These are phyloP conservation scores for Chaetomiaceae sp. DNA, from an alignment of 2,329 filamentous ascomycete genomes.

Conservation along the genomic window DNA sequence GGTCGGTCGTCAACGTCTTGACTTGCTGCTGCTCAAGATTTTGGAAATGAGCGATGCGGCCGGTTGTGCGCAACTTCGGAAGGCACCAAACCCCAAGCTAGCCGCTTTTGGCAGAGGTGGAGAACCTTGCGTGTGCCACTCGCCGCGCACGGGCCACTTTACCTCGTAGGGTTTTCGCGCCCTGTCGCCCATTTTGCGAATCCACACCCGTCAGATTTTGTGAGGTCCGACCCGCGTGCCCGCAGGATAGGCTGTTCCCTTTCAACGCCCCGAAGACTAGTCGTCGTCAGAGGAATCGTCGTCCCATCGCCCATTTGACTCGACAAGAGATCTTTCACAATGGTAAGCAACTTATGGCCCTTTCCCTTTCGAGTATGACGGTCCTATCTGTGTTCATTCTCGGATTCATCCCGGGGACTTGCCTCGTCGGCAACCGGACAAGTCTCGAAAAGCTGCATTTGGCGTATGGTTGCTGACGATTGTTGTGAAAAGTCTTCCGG, in stretches of 20 bases:
- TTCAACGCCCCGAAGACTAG: slow-evolving; percentile 22
- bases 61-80: slow-evolving; percentile 26
- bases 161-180: slow-evolving; percentile 27
- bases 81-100: slow-evolving; percentile 27
- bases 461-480: slow-evolving; percentile 27
- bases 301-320: slow-evolving; percentile 25
- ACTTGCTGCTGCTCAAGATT: slow-evolving; percentile 25
- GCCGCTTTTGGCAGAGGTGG: slow-evolving; percentile 20
- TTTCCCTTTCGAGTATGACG: slow-evolving; percentile 1
- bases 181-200: slow-evolving; percentile 25
- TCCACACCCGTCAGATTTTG: slow-evolving; percentile 26
- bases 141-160: slow-evolving; percentile 20
- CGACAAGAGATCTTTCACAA: slow-evolving; percentile 25
- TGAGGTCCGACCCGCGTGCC: slow-evolving; percentile 20
- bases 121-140: slow-evolving; percentile 9
- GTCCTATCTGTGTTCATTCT: background rate
- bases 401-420: too few relatives aligned
- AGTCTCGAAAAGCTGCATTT: slow-evolving; percentile 14
- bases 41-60: slow-evolving; percentile 24
- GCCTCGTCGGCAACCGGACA: slow-evolving; percentile 8
- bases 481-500: slow-evolving; percentile 45
- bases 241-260: slow-evolving; percentile 21
- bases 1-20: slow-evolving; percentile 26
- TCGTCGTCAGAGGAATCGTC: slow-evolving; percentile 24
- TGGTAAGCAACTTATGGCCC: slow-evolving; percentile 19